Percentiles rank a stretch among this genome's conserved stretches.
Conservation (phyloP, 2,329 filamentous ascomycete species). For the Hymenoscyphus occultus region DNA sequence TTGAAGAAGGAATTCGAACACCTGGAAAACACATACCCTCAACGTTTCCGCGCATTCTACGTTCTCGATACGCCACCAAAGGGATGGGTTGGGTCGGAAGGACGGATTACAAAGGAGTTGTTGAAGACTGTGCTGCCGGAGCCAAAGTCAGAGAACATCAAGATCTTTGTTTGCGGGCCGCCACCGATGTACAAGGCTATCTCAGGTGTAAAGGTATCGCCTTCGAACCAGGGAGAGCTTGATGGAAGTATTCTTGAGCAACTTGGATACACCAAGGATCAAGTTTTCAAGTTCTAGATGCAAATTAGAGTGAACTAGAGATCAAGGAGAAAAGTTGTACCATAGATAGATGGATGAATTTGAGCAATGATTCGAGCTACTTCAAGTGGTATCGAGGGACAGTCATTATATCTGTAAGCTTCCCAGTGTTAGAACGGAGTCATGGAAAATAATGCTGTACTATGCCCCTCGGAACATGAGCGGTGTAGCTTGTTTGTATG, state of each 20-base stretch:
- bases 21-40: conserved; percentile 92
- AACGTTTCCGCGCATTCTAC: conserved; percentile 94
- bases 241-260: conserved; percentile 72
- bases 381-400: background rate
- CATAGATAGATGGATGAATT: conserved; percentile 1
- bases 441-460: no score
- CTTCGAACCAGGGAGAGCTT: conserved; percentile 91
- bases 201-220: conserved; percentile 84
- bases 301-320: background rate
- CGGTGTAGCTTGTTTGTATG: no score
- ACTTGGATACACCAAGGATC: conserved; percentile 78
- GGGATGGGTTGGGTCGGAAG: conserved; percentile 73
- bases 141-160: conserved; percentile 87
- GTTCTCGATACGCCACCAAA: conserved; percentile 81
- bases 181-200: conserved; percentile 92
- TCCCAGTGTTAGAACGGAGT: no score
- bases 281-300: conserved; percentile 92
- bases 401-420: no score
- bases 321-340: background rate
- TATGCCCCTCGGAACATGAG: no score
- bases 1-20: conserved; percentile 80
- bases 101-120: conserved; percentile 84
- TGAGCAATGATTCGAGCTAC: background rate
- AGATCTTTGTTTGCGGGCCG: conserved; percentile 94
- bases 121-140: conserved; percentile 93